Conservation (phyloP, 495 filamentous ascomycete genomes). For the Chaetomium cochliodes region DNA sequence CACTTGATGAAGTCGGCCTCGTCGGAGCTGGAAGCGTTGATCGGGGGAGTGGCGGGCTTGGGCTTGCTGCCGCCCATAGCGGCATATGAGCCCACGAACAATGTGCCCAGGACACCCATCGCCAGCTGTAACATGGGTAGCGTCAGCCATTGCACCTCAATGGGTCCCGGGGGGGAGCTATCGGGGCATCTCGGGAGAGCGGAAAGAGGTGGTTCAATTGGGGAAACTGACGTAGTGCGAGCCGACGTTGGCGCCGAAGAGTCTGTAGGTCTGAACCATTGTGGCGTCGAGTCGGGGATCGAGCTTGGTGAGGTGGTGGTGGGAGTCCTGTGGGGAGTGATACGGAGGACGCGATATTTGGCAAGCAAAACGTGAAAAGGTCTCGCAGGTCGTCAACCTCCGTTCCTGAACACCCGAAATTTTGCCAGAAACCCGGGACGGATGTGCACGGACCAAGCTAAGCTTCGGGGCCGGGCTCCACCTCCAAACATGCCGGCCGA, state of each 20-base stretch:
- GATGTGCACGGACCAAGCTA: neutral
- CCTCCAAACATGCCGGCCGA: neutral
- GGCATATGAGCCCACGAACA: slow-evolving; percentile 58
- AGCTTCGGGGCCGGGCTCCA: neutral
- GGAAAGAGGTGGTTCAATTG: neutral
- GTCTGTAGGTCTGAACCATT: slow-evolving; percentile 84
- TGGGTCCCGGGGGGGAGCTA: slow-evolving; percentile 17
- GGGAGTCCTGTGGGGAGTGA: slow-evolving; percentile 36
- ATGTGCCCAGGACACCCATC: slow-evolving; percentile 71
- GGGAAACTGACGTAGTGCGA: slow-evolving; percentile 79
- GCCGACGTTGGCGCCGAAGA: slow-evolving; percentile 87
- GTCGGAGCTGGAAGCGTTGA: slow-evolving; percentile 84
- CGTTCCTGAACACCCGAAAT: slow-evolving; percentile 19
- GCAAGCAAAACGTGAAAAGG: slow-evolving; percentile 24
- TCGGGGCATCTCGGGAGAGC: slow-evolving; percentile 8
- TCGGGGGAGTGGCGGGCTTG: slow-evolving; percentile 61
- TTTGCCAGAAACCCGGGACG: slow-evolving; percentile 18
- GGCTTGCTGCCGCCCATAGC: slow-evolving; percentile 60
- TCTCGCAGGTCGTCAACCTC: slow-evolving; percentile 28
- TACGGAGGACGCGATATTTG: slow-evolving; percentile 25
- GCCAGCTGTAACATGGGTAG: slow-evolving; percentile 62
- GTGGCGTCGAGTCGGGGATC: slow-evolving; percentile 49
- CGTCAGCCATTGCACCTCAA: slow-evolving; percentile 30
- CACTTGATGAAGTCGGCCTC: slow-evolving; percentile 99
- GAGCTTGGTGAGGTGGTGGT: slow-evolving; percentile 39